Evolutionary conservation across 257 asterid genomes (phyloP), one percentile per base, ranked within the genome.

Genomic region (Lavandula angustifolia): DNA sequence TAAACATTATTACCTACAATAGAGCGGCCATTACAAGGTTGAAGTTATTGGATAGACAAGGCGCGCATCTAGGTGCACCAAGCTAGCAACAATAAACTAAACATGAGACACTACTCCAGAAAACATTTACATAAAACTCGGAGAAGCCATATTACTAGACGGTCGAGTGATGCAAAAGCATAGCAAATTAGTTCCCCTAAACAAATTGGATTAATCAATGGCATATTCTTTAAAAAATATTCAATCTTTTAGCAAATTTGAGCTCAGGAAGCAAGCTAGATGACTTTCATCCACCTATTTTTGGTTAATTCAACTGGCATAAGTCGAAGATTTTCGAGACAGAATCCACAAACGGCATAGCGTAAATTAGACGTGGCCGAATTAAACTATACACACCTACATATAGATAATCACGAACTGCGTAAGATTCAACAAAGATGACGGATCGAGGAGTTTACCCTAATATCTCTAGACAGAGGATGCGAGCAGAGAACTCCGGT

Each of bases 401-500:
- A 22, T 22, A 22, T 2, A 22, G 2, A 0, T 22, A 22, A 22
- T 22, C 27, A 22, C 27, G 27, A 22, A 22, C 27, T 22, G 27
- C 27, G 27, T 2, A 22, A 22, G 27, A 22, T 22, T 22, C 27
- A 22, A 18, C 9, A n/a, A 42, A 40, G 60, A 5, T 34, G 40
- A 9, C 1, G 32, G 70, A 78, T 73, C 74, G 33, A 66, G 34
- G 37, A 70, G 31, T 86, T 54, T 16, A 94, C 99, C 86, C 92
- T 82, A 68, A 94, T 86, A 86, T 94, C 99, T 69, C 95, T 79
- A 6, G 97, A 94, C 71, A 82, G 44, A 5, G 97, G 99, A 84
- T 90, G 99, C 40, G 99, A 94, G 70, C 99, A 89, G 48, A 94
- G 84, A 42, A 94, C 92, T 16, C 97, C 99, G 11, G 99, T 94